Evolutionary conservation across 2,329 filamentous ascomycete species (phyloP), one percentile per base, ranked within the genome.

Genomic region (Trichoderma sp.): DNA sequence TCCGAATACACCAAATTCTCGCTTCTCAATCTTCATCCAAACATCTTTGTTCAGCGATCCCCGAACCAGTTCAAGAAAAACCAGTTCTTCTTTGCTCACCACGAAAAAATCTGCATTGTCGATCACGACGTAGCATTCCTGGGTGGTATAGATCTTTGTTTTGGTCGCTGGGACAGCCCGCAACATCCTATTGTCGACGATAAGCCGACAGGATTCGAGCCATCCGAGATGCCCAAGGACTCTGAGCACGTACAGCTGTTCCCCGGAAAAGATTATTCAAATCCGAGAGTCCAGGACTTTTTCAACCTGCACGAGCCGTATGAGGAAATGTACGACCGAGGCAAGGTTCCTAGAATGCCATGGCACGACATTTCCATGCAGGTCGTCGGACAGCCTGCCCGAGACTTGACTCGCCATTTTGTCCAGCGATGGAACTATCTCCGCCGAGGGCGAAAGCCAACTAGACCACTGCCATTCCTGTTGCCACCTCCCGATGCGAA

Each of bases 321-420:
- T 77, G 96, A 97, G 78, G 96, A 99, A 81, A 98, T 98, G 96
- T 99, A 98, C 78, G 94, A 98, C 81, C 91, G 96, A 70, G 92
- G 90, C 73, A 92, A 92, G 79, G 88, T 95, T 20, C 94, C 96
- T 2, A 87, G 96, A 73, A 99, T 98, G 96, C 95, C 96, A 1
- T 99, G 96, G 96, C 96, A 99, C 78, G 96, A 99, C 80, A 94
- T 99, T 73, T 90, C 92, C 3, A 98, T 99, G 96, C 96, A 98
- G 81, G 91, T 99, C 55, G 94, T 98, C 57, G 96, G 96, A 4
- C 96, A 98, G 80, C 96, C 96, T 3, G 95, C 96, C 13, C 89
- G 96, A 75, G 96, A 99, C 82, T 84, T 98, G 73, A 98, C 95
- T 2, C 90, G 96, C 26, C 96, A 98, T 81, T 99, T 99, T 78